Evolutionary conservation across 495 filamentous ascomycete species (phyloP), one percentile per base, ranked within the genome.

Genomic region (Geoglossum glabrum): DNA sequence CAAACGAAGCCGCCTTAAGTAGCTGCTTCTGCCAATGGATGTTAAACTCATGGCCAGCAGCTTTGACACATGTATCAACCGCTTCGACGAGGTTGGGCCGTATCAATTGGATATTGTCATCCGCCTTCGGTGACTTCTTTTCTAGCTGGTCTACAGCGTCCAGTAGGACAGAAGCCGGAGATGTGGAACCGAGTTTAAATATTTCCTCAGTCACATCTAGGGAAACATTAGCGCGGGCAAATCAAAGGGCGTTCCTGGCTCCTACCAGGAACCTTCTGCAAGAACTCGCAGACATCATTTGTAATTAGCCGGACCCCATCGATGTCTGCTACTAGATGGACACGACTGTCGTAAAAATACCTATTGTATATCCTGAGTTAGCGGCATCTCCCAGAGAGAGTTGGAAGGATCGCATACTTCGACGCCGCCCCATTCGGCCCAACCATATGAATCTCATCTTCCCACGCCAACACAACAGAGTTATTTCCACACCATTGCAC

Each of bases 401-500:
- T 28, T 28, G 10, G 23, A 26, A 17, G 9, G 25, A 26, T 6
- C 55, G 52, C 71, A 62, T 67, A 79, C 76, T 79, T 81, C 34
- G 88, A 77, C 43, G 86, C 77, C 11, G 83, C 79, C 40, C 86
- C 87, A 52, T 81, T 83, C 0, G 87, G 88, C 1, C 89, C 57
- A 57, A 97, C 84, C 47, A 98, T 76, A 65, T 96, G 92, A n/a
- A 97, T 82, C 64, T 98, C 92, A 69, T 98, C 92, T 63, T 95
- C 92, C 92, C 92, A 98, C 15, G 87, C 88, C 59, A 97, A 79
- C 49, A 94, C 81, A 9, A 96, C 87, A 7, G 88, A 86, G 69
- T 96, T 87, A 59, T 95, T 93, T 17, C 92, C 90, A 69, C 92
- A 97, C 92, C 92, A 98, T 61, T 88, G 81, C 55, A 98, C 76